Percentiles rank a stretch among this genome's conserved stretches.
phyloP scores from a whole-genome alignment of 805 yeast species.

The Dipodascus albidus region DNA sequence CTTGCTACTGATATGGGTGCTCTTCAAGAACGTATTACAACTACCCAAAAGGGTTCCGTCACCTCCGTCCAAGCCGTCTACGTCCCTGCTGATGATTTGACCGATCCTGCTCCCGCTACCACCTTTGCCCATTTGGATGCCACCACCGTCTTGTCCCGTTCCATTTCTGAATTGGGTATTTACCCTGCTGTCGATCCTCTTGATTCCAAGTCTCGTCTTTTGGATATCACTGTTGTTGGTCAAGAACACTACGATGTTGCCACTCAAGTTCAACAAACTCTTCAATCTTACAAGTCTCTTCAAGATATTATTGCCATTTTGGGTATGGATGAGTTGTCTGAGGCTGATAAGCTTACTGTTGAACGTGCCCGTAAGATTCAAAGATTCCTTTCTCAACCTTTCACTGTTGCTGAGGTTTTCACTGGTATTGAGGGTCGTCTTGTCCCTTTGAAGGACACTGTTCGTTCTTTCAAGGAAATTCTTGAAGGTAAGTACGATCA shows the following conservation, averaged over 20 bases:
- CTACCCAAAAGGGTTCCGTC: conserved; percentile 99
- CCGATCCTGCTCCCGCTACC: conserved; percentile 99
- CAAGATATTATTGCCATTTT: conserved; percentile 99
- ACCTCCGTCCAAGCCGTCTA: conserved; percentile 99
- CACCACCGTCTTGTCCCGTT: conserved; percentile 98
- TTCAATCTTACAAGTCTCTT: conserved; percentile 98
- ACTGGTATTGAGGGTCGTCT: conserved; percentile 98
- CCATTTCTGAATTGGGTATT: conserved; percentile 99
- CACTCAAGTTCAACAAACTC: conserved; percentile 89
- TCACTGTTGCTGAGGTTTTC: conserved; percentile 99
- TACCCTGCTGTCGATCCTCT: conserved; percentile 99
- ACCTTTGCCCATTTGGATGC: conserved; percentile 99
- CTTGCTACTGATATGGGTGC: conserved; percentile 99
- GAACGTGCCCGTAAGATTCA: conserved; percentile 99
- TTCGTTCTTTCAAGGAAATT: conserved; percentile 90
- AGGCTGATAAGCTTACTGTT: conserved; percentile 95
- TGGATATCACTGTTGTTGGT: conserved; percentile 95
- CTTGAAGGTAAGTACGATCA: conserved; percentile 97
- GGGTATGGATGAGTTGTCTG: conserved; percentile 99
- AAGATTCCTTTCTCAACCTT: conserved; percentile 99
- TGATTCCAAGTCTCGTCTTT: conserved; percentile 97
- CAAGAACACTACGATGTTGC: conserved; percentile 98
- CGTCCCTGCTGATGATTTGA: conserved; percentile 99
- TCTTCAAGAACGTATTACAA: conserved; percentile 99
- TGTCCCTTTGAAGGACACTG: conserved; percentile 93